Evolutionary conservation across 306 rosid genomes (phyloP), one percentile per base, ranked within the genome.

Genomic region (Pterocarpus macrocarpus): DNA sequence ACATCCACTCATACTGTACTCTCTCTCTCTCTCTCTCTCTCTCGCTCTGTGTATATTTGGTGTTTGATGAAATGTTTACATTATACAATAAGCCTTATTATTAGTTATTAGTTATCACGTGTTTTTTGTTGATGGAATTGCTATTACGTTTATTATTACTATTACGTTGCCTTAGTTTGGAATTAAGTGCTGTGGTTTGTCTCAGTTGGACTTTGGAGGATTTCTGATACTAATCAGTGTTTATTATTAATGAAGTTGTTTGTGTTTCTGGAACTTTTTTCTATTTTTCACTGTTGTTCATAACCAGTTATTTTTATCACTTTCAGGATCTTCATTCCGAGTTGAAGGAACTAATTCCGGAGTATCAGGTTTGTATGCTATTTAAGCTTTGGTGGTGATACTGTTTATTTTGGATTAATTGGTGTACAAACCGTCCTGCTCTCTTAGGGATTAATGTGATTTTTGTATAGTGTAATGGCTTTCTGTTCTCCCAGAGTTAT

Each of bases 291-390:
- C 34, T 47, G 74, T 71, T 74, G 59, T 71, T 84, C 44, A 79
- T 70, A 10, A 11, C 11, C 3, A 13, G 7, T 36, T 70, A 2
- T 80, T 78, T 64, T 64, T 64, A 41, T 83, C 28, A 72, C 50
- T 38, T 87, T 85, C 88, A 96, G 98, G 99, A 96, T 82, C 97
- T 96, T 77, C 87, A 76, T 58, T 87, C 99, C 68, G 94, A 90
- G 82, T 38, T 93, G 89, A 88, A 86, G 89, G 99, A 96, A 64
- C 82, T 93, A 77, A 84, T 96, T 92, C 99, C 97, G 16, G 94
- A 93, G 81, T 85, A 93, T 78, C 99, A 96, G 99, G 99, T 88
- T 75, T 68, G 89, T 63, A 61, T 72, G 30, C 64, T 17, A n/a
- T 76, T 79, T 80, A 41, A 52, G 57, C 39, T 84, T 81, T 32